phyloP scores from a whole-genome alignment of 805 yeast genomes.

The Cyberlindnera mississippiensis region DNA sequence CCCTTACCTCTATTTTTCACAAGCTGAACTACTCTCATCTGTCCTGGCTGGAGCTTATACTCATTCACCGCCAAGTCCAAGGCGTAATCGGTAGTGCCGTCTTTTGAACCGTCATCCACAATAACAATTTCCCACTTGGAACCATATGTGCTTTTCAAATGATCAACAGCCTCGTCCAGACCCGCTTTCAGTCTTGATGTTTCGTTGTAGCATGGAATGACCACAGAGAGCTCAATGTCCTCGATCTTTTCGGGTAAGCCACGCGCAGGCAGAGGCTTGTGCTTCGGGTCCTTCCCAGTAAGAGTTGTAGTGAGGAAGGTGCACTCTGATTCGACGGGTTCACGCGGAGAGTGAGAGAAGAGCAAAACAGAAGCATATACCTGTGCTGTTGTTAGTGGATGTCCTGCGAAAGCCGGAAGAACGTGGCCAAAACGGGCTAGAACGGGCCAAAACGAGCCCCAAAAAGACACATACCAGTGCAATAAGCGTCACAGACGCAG shows the following conservation, averaged over 20 bases:
- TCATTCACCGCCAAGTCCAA: slow-evolving; percentile 48
- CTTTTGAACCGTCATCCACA: slow-evolving; percentile 90
- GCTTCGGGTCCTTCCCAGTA: slow-evolving; percentile 29
- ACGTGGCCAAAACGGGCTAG: not conserved
- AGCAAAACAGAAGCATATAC: slow-evolving; percentile 17
- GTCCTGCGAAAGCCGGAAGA: too few relatives aligned
- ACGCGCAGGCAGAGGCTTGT: slow-evolving; percentile 30
- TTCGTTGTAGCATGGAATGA: slow-evolving; percentile 94
- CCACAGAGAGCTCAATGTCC: slow-evolving; percentile 61
- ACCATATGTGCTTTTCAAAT: slow-evolving; percentile 38
- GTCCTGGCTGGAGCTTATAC: slow-evolving; percentile 48
- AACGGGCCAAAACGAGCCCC: not conserved
- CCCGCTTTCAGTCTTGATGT: slow-evolving; percentile 62
- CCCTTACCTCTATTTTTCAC: slow-evolving; percentile 86
- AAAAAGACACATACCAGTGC: slow-evolving; percentile 3
- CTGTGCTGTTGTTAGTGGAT: slow-evolving; percentile 1
- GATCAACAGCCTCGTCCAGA: slow-evolving; percentile 65
- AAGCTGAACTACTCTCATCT: slow-evolving; percentile 66
- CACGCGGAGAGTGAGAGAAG: slow-evolving; percentile 62
- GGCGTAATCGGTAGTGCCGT: slow-evolving; percentile 73
- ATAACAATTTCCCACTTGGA: slow-evolving; percentile 69
- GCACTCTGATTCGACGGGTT: slow-evolving; percentile 48
- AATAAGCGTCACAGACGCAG: slow-evolving; percentile 3
- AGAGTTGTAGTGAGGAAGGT: slow-evolving; percentile 41
- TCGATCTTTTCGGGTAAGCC: slow-evolving; percentile 21